These are phyloP conservation scores for Xylariaceae sp. DNA, from an alignment of 2,329 filamentous ascomycete species.

Conservation along the genomic window DNA sequence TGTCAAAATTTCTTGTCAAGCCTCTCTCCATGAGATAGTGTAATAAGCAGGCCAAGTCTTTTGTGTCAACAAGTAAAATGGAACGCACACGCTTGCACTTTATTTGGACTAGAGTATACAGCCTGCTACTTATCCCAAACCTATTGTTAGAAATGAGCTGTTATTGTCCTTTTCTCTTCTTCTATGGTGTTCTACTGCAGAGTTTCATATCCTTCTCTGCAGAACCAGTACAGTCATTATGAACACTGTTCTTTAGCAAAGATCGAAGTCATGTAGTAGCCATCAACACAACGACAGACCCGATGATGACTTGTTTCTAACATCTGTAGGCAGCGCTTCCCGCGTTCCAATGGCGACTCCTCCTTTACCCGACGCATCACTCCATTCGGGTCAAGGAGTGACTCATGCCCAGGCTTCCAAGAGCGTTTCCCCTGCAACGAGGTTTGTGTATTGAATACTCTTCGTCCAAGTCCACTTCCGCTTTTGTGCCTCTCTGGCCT, in stretches of 20 bases:
- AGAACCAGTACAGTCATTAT: neutral
- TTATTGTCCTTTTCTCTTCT: neutral
- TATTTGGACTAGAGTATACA: too few species aligned
- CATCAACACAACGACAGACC: neutral
- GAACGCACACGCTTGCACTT: too few species aligned
- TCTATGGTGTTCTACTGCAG: neutral
- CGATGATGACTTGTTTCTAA: neutral
- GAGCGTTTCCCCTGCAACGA: neutral
- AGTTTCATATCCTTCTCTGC: neutral
- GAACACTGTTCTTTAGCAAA: neutral
- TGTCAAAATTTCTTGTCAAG: too few species aligned
- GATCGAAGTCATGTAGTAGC: neutral
- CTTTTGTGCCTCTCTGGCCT: neutral
- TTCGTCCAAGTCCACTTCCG: neutral
- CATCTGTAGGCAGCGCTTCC: too few species aligned
- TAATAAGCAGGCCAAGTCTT: too few species aligned
- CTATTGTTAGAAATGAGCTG: neutral
- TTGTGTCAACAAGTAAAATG: too few species aligned
- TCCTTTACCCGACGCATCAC: too few species aligned
- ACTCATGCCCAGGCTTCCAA: neutral
- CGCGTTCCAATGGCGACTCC: too few species aligned
- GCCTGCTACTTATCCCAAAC: too few species aligned
- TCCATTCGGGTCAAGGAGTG: too few species aligned
- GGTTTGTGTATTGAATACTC: neutral
- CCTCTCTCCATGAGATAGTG: too few species aligned